Conservation (phyloP, 2,329 filamentous ascomycete species). For the Acrocalymma vagum region DNA sequence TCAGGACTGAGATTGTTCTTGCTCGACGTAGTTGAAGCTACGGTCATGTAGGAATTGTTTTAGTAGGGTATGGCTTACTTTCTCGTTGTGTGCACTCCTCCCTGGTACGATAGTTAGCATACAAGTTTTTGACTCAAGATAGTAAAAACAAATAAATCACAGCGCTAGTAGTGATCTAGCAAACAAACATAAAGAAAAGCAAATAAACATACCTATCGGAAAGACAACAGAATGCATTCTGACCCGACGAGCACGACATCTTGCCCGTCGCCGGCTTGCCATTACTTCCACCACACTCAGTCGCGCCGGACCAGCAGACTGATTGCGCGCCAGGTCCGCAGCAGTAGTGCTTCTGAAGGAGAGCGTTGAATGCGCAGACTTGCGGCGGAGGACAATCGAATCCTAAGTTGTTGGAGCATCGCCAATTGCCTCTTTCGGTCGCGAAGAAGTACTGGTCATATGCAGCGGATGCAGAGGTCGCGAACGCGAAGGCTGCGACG, state of each 20-base stretch:
- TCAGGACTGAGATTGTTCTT: too few species aligned
- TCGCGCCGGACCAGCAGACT: slow-evolving; percentile 22
- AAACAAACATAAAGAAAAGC: too few species aligned
- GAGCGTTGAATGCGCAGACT: slow-evolving; percentile 23
- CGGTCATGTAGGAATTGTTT: not conserved
- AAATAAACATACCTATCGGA: too few species aligned
- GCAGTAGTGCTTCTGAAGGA: slow-evolving; percentile 27
- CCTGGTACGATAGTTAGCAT: too few species aligned
- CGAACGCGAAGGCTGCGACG: too few species aligned
- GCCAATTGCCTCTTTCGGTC: slow-evolving; percentile 10
- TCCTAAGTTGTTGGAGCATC: slow-evolving; percentile 10
- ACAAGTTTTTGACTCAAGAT: too few species aligned
- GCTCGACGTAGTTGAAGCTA: too few species aligned
- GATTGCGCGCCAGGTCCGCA: slow-evolving; percentile 20
- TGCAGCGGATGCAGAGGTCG: slow-evolving; percentile 7
- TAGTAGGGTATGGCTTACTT: slow-evolving; percentile 7
- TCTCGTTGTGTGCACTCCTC: slow-evolving; percentile 22
- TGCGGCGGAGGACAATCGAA: slow-evolving; percentile 19
- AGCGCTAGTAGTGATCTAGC: too few species aligned
- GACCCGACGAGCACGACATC: slow-evolving; percentile 10
- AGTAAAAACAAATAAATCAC: too few species aligned
- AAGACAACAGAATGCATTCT: slow-evolving; percentile 26
- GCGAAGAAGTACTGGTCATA: slow-evolving; percentile 26
- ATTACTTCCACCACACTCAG: slow-evolving; percentile 13
- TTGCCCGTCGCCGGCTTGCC: slow-evolving; percentile 12